Conservation (phyloP, 164 flowering plant species). For the Hamamelis virginiana region DNA sequence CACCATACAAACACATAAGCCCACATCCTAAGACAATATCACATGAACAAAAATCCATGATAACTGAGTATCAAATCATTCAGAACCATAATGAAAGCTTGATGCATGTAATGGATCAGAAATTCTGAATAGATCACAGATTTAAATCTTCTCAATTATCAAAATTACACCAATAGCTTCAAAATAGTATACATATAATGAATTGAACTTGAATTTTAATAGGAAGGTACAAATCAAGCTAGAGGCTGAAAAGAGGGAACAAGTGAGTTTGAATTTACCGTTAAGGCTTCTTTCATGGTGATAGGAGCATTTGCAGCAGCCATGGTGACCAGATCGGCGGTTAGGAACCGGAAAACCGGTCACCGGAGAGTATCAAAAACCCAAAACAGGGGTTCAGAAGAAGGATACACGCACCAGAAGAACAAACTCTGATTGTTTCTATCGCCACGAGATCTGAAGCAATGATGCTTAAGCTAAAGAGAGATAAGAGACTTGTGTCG, state of each 20-base stretch:
- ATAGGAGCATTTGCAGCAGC: constrained; percentile 89
- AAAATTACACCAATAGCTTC: too few relatives aligned
- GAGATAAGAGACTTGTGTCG: neutral
- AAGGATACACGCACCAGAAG: too few relatives aligned
- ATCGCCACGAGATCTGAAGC: constrained; percentile 28
- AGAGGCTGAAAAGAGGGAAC: neutral
- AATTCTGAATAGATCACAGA: neutral
- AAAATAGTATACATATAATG: too few relatives aligned
- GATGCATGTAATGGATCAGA: neutral
- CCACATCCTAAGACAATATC: too few relatives aligned
- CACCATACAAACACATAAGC: constrained; percentile 9
- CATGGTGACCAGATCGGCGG: constrained; percentile 48
- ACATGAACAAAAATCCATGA: too few relatives aligned
- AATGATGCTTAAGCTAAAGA: neutral
- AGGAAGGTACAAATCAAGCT: constrained; percentile 10
- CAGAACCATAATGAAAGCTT: neutral
- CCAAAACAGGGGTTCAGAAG: neutral
- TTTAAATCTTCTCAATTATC: neutral
- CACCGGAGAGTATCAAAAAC: constrained; percentile 6
- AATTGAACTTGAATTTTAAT: neutral
- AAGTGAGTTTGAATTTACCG: constrained; percentile 38
- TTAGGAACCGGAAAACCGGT: constrained; percentile 6
- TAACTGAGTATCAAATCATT: too few relatives aligned
- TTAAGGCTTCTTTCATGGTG: constrained; percentile 71
- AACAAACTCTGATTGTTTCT: neutral